Evolutionary conservation across 768 basidiomycete species (phyloP), one percentile per base, ranked within the genome.

Genomic region (Lactifluus volemus): DNA sequence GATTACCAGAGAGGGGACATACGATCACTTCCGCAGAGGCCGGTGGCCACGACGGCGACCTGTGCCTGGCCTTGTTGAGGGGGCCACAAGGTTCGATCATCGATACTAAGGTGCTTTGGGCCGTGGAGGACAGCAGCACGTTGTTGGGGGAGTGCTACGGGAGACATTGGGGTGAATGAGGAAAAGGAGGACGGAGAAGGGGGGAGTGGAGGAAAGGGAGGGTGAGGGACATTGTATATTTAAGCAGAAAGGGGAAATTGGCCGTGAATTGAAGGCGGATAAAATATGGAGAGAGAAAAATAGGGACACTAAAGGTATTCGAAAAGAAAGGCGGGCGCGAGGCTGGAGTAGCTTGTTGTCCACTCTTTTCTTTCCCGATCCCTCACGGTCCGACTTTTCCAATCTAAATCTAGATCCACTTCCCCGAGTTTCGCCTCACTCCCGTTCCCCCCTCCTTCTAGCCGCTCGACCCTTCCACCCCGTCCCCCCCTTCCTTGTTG

Each of bases 21-120:
- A 87, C 89, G 72, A 73, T 92, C 91, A 59, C 83, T 85, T 61
- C 95, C 95, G 68, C 95, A 98, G 55, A 98, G 83, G 61, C 96
- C 96, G 4, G 95, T 98, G 45, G 89, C 77, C 58, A 79, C 77
- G 63, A 96, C 78, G 61, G 82, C 79, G 70, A 98, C 84, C 75
- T 94, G 91, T 48, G 83, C 92, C 36, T 92, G 82, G 67, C 84
- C 84, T 25, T 79, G 73, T 19, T 78, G 76, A 25, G 94, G 95
- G 0, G 85, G 80, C 78, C 84, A 86, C 64, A 88, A 73, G 49
- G 80, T 78, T 65, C 92, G 85, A 44, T 85, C 75, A 69, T 93
- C 91, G 69, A 88, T 67, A 65, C 85, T 86, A 64, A 98, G 81
- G 76, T 96, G 92, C 67, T 81, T 82, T 56, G 89, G 78, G 19